Percentiles rank a stretch among this genome's conserved stretches.
phyloP scores from a whole-genome alignment of 148 eudicot genomes.

The Camellia granthamiana region DNA sequence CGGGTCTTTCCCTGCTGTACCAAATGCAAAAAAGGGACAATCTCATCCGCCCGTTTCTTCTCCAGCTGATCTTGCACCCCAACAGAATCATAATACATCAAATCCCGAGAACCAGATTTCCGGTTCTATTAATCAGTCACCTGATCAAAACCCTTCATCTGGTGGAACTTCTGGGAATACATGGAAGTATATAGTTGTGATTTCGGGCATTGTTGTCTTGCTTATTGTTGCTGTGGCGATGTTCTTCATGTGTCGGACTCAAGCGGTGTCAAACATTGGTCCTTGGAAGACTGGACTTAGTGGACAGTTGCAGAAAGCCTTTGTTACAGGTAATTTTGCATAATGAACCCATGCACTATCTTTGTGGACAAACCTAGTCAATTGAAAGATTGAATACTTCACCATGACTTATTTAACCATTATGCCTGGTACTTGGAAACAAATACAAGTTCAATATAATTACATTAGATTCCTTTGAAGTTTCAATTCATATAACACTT shows the following conservation, averaged over 20 bases:
- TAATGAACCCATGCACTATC: neutral
- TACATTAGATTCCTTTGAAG: no score
- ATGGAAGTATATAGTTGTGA: conserved; percentile 54
- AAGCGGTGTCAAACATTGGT: conserved; percentile 54
- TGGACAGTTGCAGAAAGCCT: conserved; percentile 97
- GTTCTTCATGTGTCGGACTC: conserved; percentile 46
- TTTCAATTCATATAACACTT: no score
- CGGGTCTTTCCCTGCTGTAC: conserved; percentile 78
- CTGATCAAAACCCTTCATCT: conserved; percentile 21
- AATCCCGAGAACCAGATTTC: conserved; percentile 9
- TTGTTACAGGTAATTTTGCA: conserved; percentile 64
- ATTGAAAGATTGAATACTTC: neutral
- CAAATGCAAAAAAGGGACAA: conserved; percentile 25
- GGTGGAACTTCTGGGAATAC: conserved; percentile 19
- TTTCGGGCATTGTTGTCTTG: conserved; percentile 36
- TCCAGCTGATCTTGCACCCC: conserved; percentile 26
- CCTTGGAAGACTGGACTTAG: conserved; percentile 96
- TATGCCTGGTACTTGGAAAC: neutral
- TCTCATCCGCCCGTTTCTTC: conserved; percentile 15
- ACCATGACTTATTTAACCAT: neutral
- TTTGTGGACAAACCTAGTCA: neutral
- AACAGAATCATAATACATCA: conserved; percentile 17
- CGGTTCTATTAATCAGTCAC: neutral
- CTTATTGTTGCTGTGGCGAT: conserved; percentile 30
- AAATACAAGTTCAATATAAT: neutral